Evolutionary conservation across 2,329 filamentous ascomycete species (phyloP).

Genomic region (Sordariomycetes sp.): DNA sequence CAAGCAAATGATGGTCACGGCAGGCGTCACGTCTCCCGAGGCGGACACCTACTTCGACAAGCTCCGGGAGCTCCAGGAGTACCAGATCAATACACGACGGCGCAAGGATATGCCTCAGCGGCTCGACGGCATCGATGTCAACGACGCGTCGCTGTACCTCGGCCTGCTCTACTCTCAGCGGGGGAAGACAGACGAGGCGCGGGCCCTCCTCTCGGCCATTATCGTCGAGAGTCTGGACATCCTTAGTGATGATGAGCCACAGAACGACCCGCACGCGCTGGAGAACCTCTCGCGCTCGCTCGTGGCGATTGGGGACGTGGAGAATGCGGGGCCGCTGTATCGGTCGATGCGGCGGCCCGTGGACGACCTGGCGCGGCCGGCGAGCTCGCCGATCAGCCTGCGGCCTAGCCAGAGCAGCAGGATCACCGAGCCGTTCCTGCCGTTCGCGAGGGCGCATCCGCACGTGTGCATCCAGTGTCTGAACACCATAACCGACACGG

Average conservation of each 20-base stretch:
- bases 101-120: constrained; percentile 23
- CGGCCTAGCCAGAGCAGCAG: constrained; percentile 11
- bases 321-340: constrained; percentile 23
- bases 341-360: constrained; percentile 24
- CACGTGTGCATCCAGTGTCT: constrained; percentile 27
- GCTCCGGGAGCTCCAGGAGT: constrained; percentile 22
- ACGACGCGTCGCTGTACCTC: constrained; percentile 28
- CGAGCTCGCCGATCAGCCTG: constrained; percentile 15
- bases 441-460: constrained; percentile 20
- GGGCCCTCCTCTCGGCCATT: constrained; percentile 18
- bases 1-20: constrained; percentile 17
- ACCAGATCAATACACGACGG: constrained; percentile 12
- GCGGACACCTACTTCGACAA: constrained; percentile 20
- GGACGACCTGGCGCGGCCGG: constrained; percentile 17
- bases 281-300: constrained; percentile 28
- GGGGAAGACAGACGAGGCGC: constrained; percentile 15
- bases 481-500: constrained; percentile 17
- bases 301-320: constrained; percentile 23
- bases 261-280: constrained; percentile 28
- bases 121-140: constrained; percentile 29
- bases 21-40: constrained; percentile 15
- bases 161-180: constrained; percentile 24
- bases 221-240: constrained; percentile 25
- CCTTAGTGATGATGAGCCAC: constrained; percentile 26
- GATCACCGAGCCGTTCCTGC: constrained; percentile 22